Evolutionary conservation across 345 rosid genomes (phyloP).

Genomic region (Toxicodendron radicans): DNA sequence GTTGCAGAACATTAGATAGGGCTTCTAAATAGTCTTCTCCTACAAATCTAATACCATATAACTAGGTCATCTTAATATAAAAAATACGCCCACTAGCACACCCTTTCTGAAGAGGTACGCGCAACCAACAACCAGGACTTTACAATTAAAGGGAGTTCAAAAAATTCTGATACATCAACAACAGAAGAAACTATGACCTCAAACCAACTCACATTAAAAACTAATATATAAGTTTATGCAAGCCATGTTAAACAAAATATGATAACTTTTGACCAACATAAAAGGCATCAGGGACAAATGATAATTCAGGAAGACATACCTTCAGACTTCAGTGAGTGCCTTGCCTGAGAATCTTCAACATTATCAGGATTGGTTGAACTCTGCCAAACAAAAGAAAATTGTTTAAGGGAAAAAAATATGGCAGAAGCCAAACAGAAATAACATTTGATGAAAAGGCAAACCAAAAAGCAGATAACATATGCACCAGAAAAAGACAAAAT

Average conservation of each 20-base stretch:
- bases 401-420: neutral
- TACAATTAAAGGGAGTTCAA: neutral
- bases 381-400: conserved; percentile 36
- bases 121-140: neutral
- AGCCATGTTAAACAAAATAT: neutral
- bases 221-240: neutral
- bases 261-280: neutral
- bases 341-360: conserved; percentile 33
- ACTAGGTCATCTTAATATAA: neutral
- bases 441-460: neutral
- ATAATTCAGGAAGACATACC: conserved; percentile 45
- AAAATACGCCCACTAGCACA: neutral
- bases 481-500: too few species aligned
- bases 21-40: neutral
- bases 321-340: conserved; percentile 30
- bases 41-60: neutral
- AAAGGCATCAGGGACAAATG: neutral
- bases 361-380: conserved; percentile 32
- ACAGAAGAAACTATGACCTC: neutral
- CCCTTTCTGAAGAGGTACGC: neutral
- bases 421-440: neutral
- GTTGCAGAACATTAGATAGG: neutral
- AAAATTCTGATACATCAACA: neutral
- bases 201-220: neutral
- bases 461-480: too few species aligned